These are phyloP conservation scores for Saccharomycopsis fodiens DNA, from an alignment of 805 yeast species.

Conservation along the genomic window DNA sequence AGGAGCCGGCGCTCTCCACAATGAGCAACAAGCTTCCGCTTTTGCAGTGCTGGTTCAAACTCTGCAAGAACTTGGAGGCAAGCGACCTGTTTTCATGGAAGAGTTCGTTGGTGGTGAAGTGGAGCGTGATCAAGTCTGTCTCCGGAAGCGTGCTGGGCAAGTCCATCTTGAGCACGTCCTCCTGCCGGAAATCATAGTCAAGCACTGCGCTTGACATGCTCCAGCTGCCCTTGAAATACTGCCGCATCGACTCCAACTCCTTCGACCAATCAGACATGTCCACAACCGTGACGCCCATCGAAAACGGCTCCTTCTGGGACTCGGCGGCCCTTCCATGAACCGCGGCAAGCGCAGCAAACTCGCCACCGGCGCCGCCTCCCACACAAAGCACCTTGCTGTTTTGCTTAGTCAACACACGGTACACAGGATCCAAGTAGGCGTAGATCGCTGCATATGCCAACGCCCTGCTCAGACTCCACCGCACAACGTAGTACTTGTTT, in stretches of 20 bases:
- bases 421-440: constrained; percentile 38
- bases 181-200: constrained; percentile 27
- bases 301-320: constrained; percentile 10
- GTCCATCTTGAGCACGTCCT: constrained; percentile 32
- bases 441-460: constrained; percentile 66
- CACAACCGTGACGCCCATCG: constrained; percentile 44
- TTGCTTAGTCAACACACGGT: constrained; percentile 26
- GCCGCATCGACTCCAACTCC: constrained; percentile 40
- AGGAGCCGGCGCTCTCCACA: constrained; percentile 87
- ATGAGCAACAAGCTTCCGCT: constrained; percentile 56
- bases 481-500: constrained; percentile 66
- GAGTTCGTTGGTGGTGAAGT: constrained; percentile 84
- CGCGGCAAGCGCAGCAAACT: constrained; percentile 55
- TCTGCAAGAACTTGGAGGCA: constrained; percentile 52
- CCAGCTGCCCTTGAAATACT: constrained; percentile 47
- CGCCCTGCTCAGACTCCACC: constrained; percentile 86
- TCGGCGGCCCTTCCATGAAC: constrained; percentile 37
- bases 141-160: constrained; percentile 3
- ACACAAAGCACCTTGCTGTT: constrained; percentile 36
- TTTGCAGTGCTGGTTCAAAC: constrained; percentile 42
- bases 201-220: constrained; percentile 29
- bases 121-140: constrained; percentile 51
- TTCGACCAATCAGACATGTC: constrained; percentile 77
- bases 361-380: constrained; percentile 92
- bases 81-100: constrained; percentile 60